Conservation (phyloP, 1,284 basidiomycete species). For the Tremellales sp. region DNA sequence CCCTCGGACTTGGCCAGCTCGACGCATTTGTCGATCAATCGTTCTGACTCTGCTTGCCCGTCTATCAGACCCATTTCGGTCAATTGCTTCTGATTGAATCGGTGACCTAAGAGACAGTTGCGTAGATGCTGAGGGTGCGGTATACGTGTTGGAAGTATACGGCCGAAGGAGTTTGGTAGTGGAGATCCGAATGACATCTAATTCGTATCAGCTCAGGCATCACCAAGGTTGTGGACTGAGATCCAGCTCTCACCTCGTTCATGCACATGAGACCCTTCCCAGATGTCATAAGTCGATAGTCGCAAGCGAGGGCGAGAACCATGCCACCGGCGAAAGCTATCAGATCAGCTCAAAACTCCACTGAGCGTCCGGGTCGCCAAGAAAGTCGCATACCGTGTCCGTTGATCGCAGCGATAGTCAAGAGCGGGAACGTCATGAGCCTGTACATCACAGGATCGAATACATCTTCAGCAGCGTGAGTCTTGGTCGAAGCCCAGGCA, state of each 20-base stretch:
- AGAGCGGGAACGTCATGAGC: constrained; percentile 50
- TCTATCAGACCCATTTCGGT: constrained; percentile 68
- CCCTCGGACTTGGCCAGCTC: constrained; percentile 49
- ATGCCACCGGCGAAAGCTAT: constrained; percentile 78
- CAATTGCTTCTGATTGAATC: constrained; percentile 74
- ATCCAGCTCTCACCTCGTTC: constrained; percentile 88
- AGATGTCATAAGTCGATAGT: constrained; percentile 85
- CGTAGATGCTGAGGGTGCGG: constrained; percentile 61
- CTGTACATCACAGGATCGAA: constrained; percentile 43
- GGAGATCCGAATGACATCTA: constrained; percentile 78
- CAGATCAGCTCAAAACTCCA: background rate
- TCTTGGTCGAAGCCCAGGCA: background rate
- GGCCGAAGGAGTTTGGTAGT: constrained; percentile 68
- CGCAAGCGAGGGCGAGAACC: constrained; percentile 74
- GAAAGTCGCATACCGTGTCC: constrained; percentile 57
- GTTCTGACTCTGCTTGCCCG: constrained; percentile 56
- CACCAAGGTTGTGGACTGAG: no score
- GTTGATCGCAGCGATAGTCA: constrained; percentile 79
- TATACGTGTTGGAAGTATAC: constrained; percentile 65
- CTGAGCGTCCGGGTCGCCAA: background rate
- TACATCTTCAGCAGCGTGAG: constrained; percentile 29
- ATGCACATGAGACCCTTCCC: constrained; percentile 80
- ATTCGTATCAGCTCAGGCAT: no score
- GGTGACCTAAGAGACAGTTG: constrained; percentile 73
- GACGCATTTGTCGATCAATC: constrained; percentile 55